Base-by-base conservation (phyloP, 225 moss, liverwort and hornwort genomes). In the Anthoceros angustus region DNA sequence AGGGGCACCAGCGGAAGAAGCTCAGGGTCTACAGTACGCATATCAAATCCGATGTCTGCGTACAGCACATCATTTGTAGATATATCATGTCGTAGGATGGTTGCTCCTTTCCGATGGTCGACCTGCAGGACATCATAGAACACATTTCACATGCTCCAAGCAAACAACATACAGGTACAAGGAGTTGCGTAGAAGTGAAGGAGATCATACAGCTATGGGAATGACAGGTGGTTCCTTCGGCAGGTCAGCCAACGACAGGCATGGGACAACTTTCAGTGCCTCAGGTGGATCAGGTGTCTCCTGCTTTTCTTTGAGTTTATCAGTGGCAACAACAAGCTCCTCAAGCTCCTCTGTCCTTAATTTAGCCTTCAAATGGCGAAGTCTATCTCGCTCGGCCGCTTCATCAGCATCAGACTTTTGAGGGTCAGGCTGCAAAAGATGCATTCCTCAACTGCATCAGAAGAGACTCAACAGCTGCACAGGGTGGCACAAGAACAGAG, bases 1-100 rank as follows among this genome's bases (percentile, higher is more conserved):
- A 98, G 91, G 6, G 98, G 98, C 16, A 98, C 84, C 0, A 98
- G 81, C 40, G 98, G 98, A 68, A 98, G 89, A 61, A 92, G 72
- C 66, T 98, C 92, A 18, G 86, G 81, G 64, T 80, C 89, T 25
- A 98, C 83, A 64, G 85, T 79, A 55, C 89, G 85, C 85, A 98
- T 78, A 77, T 98, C 89, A 41, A 98, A 98, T 61, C 89, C 98
- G 46, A 98, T 78, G 75, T 98, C 98, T 12, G 87, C 72, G 67
- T 98, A 98, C 60, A 98, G 74, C 7, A 98, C 98, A 76, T 92
- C 87, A 68, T 98, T 98, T 43, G 98, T 98, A 40, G 92, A 98
- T 21, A 98, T 70, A 66, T 98, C 98, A 72, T 98, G 98, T 55
- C 87, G 79, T 41, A 98, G 80, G 6, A 98, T 67, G 38, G 82